Percentiles rank a stretch among this genome's conserved stretches.
These are phyloP conservation scores for Colletotrichum acutatum DNA, from an alignment of 2,329 filamentous ascomycete genomes.

Conservation along the genomic window DNA sequence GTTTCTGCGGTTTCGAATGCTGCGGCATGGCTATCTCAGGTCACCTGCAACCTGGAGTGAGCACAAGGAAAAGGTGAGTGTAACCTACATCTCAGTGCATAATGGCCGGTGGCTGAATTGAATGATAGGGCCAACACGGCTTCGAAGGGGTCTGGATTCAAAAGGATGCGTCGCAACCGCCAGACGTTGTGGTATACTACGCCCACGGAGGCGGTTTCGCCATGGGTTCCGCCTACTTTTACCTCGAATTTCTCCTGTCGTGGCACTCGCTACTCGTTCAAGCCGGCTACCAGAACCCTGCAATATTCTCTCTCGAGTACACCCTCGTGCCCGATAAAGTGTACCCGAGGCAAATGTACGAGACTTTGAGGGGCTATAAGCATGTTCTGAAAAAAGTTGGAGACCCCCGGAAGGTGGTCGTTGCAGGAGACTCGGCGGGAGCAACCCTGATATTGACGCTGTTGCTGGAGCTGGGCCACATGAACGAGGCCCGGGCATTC, in stretches of 20 bases:
- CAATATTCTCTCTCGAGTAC: constrained; percentile 84
- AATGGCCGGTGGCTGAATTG: not conserved
- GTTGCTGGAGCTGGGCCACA: constrained; percentile 72
- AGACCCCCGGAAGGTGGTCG: constrained; percentile 71
- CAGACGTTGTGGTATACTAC: constrained; percentile 86
- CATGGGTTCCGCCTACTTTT: constrained; percentile 86
- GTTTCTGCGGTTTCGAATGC: constrained; percentile 80
- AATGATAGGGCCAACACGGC: constrained; percentile 31
- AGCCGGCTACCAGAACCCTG: constrained; percentile 77
- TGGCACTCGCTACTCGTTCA: constrained; percentile 75
- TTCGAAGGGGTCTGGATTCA: constrained; percentile 77
- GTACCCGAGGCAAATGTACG: constrained; percentile 79
- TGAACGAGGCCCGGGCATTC: constrained; percentile 42
- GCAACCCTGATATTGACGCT: constrained; percentile 79
- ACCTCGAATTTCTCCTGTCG: constrained; percentile 82
- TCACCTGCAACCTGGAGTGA: constrained; percentile 74
- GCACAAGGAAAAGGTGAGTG: constrained; percentile 55
- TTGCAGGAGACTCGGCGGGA: constrained; percentile 84
- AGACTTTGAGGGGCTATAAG: constrained; percentile 77
- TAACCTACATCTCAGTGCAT: not conserved
- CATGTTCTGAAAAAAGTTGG: constrained; percentile 71
- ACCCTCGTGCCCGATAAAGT: constrained; percentile 79
- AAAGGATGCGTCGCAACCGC: constrained; percentile 66
- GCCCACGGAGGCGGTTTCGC: constrained; percentile 85
- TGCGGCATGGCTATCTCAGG: constrained; percentile 74